Evolutionary conservation across 108 stramenopile species (phyloP), one percentile per base, ranked within the genome.

Genomic region (Skeletonema costatum): DNA sequence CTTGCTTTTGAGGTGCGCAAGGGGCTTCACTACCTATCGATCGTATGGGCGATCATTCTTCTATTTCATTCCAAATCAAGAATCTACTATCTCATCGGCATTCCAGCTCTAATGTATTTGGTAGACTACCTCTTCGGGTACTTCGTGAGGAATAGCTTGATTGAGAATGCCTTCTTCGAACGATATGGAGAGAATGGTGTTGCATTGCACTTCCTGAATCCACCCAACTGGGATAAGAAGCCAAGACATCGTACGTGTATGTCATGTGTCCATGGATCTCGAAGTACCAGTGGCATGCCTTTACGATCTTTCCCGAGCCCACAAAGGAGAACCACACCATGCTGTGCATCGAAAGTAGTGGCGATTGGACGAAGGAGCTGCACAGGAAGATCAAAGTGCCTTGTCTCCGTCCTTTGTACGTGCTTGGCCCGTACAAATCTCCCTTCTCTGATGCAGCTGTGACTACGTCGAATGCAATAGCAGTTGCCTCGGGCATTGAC

Each of bases 221-320:
- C 38, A 63, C 5, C 5, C 13, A 16, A 13, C 13, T 63, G 32
- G 38, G 32, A 16, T 16, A n/a, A 63, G 41, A 11, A 63, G 46
- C 46, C 7, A 66, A 14, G 61, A 63, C 33, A 25, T 61, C 60
- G 59, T 72, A 72, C 61, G 71, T 72, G 16, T 72, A 72, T 63
- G 36, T 72, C n/a, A 64, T 64, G 62, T 64, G 61, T 21, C 71
- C 71, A 11, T 72, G 71, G 71, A 16, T 72, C 21, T 31, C 71
- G 21, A 72, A 29, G 39, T 32, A 21, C 17, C 62, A 72, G 61
- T 72, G 71, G 71, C 71, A 72, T 32, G 62, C 71, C 71, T 72
- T 72, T 32, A 60, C 71, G n/a, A 14, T 32, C 11, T 72, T 66
- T 56, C 68, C 51, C 4, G 56, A 70, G 56, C 68, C 68, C 53